A percentile compares a stretch with the other conserved stretches of the same genome.
Evolutionary conservation across 2,329 filamentous ascomycete species (phyloP).

Genomic region (Nemania sp.): DNA sequence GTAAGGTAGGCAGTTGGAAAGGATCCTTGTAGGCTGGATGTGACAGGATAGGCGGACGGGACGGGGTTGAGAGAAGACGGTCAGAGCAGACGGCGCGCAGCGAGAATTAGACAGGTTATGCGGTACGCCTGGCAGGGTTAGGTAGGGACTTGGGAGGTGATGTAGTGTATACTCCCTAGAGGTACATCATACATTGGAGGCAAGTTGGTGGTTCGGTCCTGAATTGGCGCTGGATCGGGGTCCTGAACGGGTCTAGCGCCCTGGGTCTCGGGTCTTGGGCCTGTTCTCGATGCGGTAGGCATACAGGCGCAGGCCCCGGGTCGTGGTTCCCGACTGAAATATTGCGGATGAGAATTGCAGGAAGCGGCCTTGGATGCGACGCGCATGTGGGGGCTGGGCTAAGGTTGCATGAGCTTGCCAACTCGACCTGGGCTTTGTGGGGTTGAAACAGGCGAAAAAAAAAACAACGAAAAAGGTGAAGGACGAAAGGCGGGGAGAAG

Average conservation of each 20-base stretch:
- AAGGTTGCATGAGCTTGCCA: neutral
- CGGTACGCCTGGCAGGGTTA: too few relatives aligned
- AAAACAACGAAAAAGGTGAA: neutral
- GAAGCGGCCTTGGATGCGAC: neutral
- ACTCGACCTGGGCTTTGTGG: neutral
- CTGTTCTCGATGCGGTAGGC: neutral
- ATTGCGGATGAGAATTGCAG: conserved; percentile 10
- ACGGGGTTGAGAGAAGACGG: conserved; percentile 5
- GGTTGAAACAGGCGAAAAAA: neutral
- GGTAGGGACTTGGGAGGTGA: too few relatives aligned
- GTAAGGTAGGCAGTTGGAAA: neutral
- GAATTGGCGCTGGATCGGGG: neutral
- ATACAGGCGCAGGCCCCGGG: neutral
- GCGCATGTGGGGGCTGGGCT: conserved; percentile 2
- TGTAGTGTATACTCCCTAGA: too few relatives aligned
- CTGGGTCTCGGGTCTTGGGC: neutral
- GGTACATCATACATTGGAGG: too few relatives aligned
- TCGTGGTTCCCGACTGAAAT: conserved; percentile 15
- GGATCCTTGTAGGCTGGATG: neutral
- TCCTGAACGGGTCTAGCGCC: neutral
- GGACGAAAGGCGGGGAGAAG: conserved; percentile 5
- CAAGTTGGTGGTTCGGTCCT: neutral
- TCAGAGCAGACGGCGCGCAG: neutral
- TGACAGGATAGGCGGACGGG: neutral
- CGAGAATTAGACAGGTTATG: neutral